These are phyloP conservation scores for Coemansia sp. DNA, from an alignment of 192 early-diverging fungal genomes.

Conservation along the genomic window DNA sequence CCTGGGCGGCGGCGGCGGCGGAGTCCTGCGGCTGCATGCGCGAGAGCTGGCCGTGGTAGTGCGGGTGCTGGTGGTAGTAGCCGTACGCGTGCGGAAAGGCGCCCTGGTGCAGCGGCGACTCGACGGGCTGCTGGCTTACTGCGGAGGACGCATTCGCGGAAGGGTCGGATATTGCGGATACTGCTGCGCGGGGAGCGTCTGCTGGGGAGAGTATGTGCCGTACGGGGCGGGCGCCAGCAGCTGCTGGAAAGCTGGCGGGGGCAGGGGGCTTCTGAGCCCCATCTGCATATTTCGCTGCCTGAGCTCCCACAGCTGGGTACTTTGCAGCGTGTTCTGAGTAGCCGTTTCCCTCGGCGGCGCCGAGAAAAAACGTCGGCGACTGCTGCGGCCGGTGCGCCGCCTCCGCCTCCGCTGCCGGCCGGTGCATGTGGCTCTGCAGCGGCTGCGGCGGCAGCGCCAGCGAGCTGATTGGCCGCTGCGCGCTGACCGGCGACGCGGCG, in stretches of 20 bases:
- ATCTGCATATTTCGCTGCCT: constrained; percentile 32
- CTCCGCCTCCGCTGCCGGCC: constrained; percentile 13
- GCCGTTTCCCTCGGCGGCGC: constrained; percentile 56
- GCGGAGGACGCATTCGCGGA: constrained; percentile 49
- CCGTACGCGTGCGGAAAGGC: background rate
- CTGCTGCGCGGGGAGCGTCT: constrained; percentile 30
- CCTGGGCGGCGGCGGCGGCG: too few species aligned
- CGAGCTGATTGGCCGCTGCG: background rate
- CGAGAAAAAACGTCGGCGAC: constrained; percentile 50
- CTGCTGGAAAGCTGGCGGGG: constrained; percentile 8
- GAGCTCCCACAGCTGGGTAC: constrained; percentile 25
- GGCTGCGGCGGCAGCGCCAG: constrained; percentile 1
- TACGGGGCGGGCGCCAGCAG: constrained; percentile 22
- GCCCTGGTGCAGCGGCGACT: constrained; percentile 6
- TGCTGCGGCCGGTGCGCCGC: constrained; percentile 43
- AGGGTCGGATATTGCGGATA: constrained; percentile 47
- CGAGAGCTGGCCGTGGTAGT: constrained; percentile 12
- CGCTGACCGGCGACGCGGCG: constrained; percentile 27
- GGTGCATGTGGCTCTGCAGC: constrained; percentile 30
- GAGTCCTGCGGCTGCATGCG: constrained; percentile 3
- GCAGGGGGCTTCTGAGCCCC: constrained; percentile 29
- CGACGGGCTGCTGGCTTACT: constrained; percentile 10
- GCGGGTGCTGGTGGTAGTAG: constrained; percentile 9
- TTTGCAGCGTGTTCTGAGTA: constrained; percentile 40
- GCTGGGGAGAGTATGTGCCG: constrained; percentile 38